Percentiles rank a stretch among this genome's conserved stretches.
phyloP scores from a whole-genome alignment of 192 early-diverging fungal genomes.

The Coemansia sp. region DNA sequence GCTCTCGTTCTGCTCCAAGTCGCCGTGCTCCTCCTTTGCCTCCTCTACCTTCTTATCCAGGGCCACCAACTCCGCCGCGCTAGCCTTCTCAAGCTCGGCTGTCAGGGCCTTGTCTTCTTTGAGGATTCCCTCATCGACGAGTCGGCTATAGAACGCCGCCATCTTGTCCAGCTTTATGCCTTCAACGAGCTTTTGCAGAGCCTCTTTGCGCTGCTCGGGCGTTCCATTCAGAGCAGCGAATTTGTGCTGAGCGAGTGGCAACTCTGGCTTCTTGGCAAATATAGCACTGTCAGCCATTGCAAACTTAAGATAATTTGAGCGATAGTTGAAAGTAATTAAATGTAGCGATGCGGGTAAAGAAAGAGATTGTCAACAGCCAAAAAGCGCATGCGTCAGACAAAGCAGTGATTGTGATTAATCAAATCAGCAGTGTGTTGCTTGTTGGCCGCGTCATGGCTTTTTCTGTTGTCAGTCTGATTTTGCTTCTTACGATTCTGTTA shows the following conservation, averaged over 20 bases:
- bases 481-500: not conserved
- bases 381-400: conserved; percentile 23
- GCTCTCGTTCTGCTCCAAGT: conserved; percentile 67
- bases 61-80: conserved; percentile 73
- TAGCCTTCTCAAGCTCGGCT: conserved; percentile 59
- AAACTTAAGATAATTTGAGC: not conserved
- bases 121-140: conserved; percentile 35
- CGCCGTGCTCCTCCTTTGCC: conserved; percentile 92
- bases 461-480: not conserved
- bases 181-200: conserved; percentile 69
- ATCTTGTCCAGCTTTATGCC: conserved; percentile 85
- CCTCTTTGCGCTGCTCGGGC: conserved; percentile 65
- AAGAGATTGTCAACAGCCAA: not conserved
- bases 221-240: conserved; percentile 81
- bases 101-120: conserved; percentile 35
- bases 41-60: conserved; percentile 87
- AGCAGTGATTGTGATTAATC: conserved; percentile 18
- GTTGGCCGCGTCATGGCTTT: conserved; percentile 31
- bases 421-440: not conserved
- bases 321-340: not conserved
- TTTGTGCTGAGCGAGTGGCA: conserved; percentile 80
- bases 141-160: conserved; percentile 33
- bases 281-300: conserved; percentile 66
- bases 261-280: conserved; percentile 83
- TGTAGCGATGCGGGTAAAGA: not conserved